Percentiles rank a stretch among this genome's conserved stretches.
phyloP scores from a whole-genome alignment of 768 basidiomycete genomes.

The Kwoniella europaea region DNA sequence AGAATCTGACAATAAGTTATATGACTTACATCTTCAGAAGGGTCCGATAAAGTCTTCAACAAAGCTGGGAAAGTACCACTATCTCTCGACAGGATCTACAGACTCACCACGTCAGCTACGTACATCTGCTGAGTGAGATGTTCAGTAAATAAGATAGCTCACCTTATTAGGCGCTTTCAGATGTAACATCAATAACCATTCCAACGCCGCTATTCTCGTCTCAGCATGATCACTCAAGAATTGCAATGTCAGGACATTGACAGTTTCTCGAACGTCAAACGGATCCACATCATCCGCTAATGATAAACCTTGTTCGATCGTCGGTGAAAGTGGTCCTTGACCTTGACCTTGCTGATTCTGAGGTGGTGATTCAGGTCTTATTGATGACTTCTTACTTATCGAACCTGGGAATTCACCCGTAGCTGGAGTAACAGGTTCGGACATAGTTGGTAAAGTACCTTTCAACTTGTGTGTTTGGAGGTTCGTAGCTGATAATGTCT shows the following conservation, averaged over 20 bases:
- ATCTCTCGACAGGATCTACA: conserved; percentile 89
- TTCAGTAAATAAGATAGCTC: neutral
- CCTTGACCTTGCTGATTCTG: conserved; percentile 40
- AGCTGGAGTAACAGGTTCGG: conserved; percentile 53
- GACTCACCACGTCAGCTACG: conserved; percentile 9
- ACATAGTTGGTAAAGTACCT: neutral
- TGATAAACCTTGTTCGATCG: conserved; percentile 11
- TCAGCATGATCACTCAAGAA: conserved; percentile 97
- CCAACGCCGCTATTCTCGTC: conserved; percentile 90
- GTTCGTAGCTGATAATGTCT: conserved; percentile 34
- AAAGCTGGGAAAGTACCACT: conserved; percentile 96
- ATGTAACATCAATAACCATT: conserved; percentile 98
- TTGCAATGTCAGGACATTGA: conserved; percentile 88
- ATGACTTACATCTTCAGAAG: conserved; percentile 82
- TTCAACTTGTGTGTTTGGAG: conserved; percentile 29
- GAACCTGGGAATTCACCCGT: conserved; percentile 48
- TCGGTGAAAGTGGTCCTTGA: conserved; percentile 40
- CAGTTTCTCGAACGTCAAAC: conserved; percentile 90
- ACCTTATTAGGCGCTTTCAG: conserved; percentile 97
- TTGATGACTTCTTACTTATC: conserved; percentile 41
- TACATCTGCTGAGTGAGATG: too few species aligned
- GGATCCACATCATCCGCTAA: conserved; percentile 65
- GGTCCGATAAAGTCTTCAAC: conserved; percentile 92
- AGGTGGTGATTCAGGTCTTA: conserved; percentile 67
- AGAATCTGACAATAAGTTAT: neutral